Conservation (phyloP, 495 filamentous ascomycete genomes). For the Penicillium bialowiezense region DNA sequence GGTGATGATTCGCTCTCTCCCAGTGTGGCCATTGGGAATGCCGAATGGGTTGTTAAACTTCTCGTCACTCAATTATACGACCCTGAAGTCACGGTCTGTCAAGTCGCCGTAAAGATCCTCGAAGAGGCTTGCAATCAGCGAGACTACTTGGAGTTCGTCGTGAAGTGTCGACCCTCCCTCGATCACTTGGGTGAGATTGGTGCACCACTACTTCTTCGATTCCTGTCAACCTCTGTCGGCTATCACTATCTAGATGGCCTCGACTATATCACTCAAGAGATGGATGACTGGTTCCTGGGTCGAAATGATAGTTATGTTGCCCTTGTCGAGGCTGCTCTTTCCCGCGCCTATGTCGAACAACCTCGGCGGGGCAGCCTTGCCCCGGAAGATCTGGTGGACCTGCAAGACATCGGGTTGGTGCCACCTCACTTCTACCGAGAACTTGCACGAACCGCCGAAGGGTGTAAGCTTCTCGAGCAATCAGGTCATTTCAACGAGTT, state of each 20-base stretch:
- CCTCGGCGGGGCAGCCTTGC: conserved; percentile 40
- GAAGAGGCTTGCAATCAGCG: conserved; percentile 95
- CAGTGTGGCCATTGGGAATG: conserved; percentile 41
- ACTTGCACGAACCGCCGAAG: conserved; percentile 86
- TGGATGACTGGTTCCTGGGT: conserved; percentile 99
- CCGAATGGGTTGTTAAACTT: conserved; percentile 93
- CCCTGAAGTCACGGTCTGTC: conserved; percentile 93
- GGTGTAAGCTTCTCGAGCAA: conserved; percentile 81
- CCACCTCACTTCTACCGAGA: conserved; percentile 98
- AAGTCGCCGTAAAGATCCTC: conserved; percentile 91
- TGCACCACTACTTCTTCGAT: conserved; percentile 86
- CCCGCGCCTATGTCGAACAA: conserved; percentile 73
- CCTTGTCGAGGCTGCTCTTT: conserved; percentile 93
- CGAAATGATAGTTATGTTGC: conserved; percentile 92
- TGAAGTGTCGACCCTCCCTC: conserved; percentile 91
- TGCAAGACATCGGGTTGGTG: conserved; percentile 63
- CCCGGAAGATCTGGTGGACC: conserved; percentile 56
- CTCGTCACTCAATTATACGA: conserved; percentile 98
- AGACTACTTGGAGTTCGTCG: conserved; percentile 87
- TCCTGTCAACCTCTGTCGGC: conserved; percentile 90
- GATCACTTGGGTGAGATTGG: conserved; percentile 98
- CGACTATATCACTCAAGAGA: conserved; percentile 97
- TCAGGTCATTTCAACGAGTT: conserved; percentile 97
- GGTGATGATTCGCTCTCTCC: conserved; percentile 31
- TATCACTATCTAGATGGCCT: conserved; percentile 97